These are phyloP conservation scores for Podospora bellae-mahoneyi DNA, from an alignment of 495 filamentous ascomycete genomes.

Conservation along the genomic window DNA sequence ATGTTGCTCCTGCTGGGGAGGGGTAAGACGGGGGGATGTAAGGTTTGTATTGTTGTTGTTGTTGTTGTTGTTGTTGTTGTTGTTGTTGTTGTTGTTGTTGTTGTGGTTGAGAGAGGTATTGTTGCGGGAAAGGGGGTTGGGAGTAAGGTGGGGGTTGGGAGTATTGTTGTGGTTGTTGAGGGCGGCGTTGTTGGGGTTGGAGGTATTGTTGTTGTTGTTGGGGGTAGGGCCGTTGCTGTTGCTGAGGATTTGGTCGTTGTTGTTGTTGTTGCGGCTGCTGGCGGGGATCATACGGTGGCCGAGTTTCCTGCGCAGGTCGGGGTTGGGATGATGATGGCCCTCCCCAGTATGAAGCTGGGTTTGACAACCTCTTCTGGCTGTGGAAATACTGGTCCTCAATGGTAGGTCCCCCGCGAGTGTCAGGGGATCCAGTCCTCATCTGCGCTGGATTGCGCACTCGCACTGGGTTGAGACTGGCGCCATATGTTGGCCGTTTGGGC, in stretches of 20 bases:
- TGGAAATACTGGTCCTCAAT: conserved; percentile 20
- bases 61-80: no score
- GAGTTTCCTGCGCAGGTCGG: background rate
- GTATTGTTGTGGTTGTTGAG: background rate
- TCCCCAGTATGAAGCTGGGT: conserved; percentile 24
- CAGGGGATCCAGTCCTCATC: conserved; percentile 31
- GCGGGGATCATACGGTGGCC: background rate
- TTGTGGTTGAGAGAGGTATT: conserved; percentile 17
- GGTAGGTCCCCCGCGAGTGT: conserved; percentile 12
- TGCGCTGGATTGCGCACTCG: conserved; percentile 28
- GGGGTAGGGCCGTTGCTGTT: conserved; percentile 8
- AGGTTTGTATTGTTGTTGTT: conserved; percentile 8
- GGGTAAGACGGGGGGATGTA: background rate
- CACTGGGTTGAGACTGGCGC: conserved; percentile 18
- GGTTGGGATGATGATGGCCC: conserved; percentile 5
- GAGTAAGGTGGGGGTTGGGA: background rate
- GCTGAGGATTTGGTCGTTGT: conserved; percentile 4
- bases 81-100: conserved; percentile 6
- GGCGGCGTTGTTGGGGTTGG: conserved; percentile 5
- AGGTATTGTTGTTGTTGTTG: conserved; percentile 15
- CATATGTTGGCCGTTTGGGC: conserved; percentile 9
- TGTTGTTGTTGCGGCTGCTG: conserved; percentile 16
- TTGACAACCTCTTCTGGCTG: conserved; percentile 16
- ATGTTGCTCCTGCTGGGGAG: background rate
- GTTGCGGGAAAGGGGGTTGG: conserved; percentile 8